Evolutionary conservation across 768 basidiomycete species (phyloP).

Genomic region (Pilatotrama ljubarskyi): DNA sequence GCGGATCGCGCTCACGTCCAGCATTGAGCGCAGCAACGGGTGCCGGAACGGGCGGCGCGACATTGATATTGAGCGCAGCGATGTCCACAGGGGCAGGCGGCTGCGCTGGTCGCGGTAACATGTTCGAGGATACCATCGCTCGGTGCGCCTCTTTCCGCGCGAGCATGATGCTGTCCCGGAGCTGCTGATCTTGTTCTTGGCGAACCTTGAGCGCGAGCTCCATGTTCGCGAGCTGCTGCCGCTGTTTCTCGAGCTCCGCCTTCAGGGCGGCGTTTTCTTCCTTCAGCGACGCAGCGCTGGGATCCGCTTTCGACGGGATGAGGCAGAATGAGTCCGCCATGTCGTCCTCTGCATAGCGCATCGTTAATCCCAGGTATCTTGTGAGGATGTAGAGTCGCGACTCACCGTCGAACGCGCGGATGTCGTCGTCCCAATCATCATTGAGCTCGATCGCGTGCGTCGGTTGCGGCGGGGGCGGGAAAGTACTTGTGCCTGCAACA

Average conservation of each 20-base stretch:
- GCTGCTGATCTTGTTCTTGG: slow-evolving; percentile 75
- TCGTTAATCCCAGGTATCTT: not conserved
- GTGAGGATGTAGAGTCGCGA: not conserved
- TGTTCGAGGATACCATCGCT: slow-evolving; percentile 69
- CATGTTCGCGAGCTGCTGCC: slow-evolving; percentile 57
- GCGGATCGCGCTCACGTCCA: slow-evolving; percentile 54
- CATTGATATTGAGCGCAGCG: slow-evolving; percentile 56
- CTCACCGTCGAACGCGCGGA: slow-evolving; percentile 65
- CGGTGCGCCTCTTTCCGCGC: slow-evolving; percentile 75
- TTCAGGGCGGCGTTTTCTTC: slow-evolving; percentile 70
- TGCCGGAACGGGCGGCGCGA: slow-evolving; percentile 43
- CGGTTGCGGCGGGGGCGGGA: slow-evolving; percentile 31
- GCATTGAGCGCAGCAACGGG: slow-evolving; percentile 51
- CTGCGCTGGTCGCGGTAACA: slow-evolving; percentile 43
- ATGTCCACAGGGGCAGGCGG: slow-evolving; percentile 47
- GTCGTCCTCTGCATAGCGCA: slow-evolving; percentile 49
- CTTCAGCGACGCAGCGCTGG: slow-evolving; percentile 49
- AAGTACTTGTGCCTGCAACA: slow-evolving; percentile 27
- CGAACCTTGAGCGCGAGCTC: slow-evolving; percentile 67
- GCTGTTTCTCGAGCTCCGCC: slow-evolving; percentile 56
- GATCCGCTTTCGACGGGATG: slow-evolving; percentile 62
- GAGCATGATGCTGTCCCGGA: slow-evolving; percentile 80
- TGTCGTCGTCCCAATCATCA: slow-evolving; percentile 62
- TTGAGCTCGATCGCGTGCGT: slow-evolving; percentile 20
- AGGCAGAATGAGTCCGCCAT: slow-evolving; percentile 81